Evolutionary conservation across 306 rosid species (phyloP), one percentile per base, ranked within the genome.

Genomic region (Gleditsia sinensis): DNA sequence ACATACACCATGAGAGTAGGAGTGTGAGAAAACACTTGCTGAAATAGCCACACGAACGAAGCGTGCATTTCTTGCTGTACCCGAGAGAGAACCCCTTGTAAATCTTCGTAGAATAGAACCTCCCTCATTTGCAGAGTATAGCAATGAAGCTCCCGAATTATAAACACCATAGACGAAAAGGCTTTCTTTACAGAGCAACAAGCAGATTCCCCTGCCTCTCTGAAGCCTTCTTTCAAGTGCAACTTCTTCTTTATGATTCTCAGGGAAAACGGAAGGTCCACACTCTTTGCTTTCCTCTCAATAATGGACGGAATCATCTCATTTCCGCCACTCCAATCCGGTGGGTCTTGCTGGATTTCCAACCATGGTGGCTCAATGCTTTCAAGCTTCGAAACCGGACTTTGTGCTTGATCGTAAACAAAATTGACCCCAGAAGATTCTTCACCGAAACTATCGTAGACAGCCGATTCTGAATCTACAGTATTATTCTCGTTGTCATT

Each of bases 1-100:
- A 95, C 86, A 58, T 91, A 92, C 21, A 95, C 86, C 99, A 95
- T 95, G 6, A 95, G 81, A 0, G 96, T 92, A 1, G 99, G 99
- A 0, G 99, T 95, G 16, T 82, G 97, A 20, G 99, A 95, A 65
- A 95, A 92, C 5, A 95, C 91, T 66, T 90, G 99, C 48, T 92
- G 98, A 34, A 95, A 95, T 0, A 95, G 70, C 99, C 99, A 95
- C 1, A 95, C 99, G 19, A 95, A 95, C 0, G 99, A 95, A 8
- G 98, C 96, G 46, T 92, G 96, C 86, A 89, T 88, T 84, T 95
- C 99, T 53, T 71, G 80, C 61, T 95, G 98, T 0, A 95, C 99
- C 0, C 96, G 80, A 14, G 74, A 59, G 8, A 95, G 86, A 73
- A 95, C 79, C 5, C 84, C 94, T 75, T 90, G 96, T 3, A 95